Percentiles rank a stretch among this genome's conserved stretches.
phyloP scores from a whole-genome alignment of 768 basidiomycete species.

The Termitomyces sp. region DNA sequence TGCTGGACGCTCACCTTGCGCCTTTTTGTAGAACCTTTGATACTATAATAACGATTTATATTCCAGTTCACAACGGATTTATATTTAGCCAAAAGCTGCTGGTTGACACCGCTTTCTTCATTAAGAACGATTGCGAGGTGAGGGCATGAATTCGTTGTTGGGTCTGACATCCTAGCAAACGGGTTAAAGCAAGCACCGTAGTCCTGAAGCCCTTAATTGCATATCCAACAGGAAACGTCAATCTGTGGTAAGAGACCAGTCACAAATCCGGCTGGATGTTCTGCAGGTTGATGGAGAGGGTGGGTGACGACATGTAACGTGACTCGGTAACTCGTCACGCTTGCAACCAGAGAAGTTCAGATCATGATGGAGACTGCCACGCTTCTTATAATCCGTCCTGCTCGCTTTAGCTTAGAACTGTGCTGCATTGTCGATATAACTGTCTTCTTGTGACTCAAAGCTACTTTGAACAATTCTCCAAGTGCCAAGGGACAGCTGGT shows the following conservation, averaged over 20 bases:
- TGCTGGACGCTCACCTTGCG: slow-evolving; percentile 46
- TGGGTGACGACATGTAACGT: neutral
- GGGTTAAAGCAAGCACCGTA: neutral
- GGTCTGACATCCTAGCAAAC: neutral
- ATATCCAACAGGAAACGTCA: neutral
- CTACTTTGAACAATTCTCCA: too few species aligned
- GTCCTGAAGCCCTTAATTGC: neutral
- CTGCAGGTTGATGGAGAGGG: neutral
- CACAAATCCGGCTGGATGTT: neutral
- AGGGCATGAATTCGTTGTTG: slow-evolving; percentile 20
- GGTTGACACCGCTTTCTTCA: slow-evolving; percentile 21
- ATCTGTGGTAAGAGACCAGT: neutral
- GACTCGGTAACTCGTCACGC: neutral
- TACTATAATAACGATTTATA: slow-evolving; percentile 38
- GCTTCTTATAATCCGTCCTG: neutral
- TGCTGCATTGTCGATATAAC: neutral
- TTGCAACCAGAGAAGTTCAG: neutral
- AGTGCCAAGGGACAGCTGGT: neutral
- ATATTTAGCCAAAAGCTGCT: slow-evolving; percentile 35
- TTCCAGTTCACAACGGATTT: slow-evolving; percentile 53
- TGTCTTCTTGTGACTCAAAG: neutral
- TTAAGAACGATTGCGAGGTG: slow-evolving; percentile 37
- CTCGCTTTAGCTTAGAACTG: neutral
- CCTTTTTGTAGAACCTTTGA: slow-evolving; percentile 49
- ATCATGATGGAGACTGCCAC: neutral